Evolutionary conservation across 257 asterid genomes (phyloP), one percentile per base, ranked within the genome.

Genomic region (Mentha longifolia): DNA sequence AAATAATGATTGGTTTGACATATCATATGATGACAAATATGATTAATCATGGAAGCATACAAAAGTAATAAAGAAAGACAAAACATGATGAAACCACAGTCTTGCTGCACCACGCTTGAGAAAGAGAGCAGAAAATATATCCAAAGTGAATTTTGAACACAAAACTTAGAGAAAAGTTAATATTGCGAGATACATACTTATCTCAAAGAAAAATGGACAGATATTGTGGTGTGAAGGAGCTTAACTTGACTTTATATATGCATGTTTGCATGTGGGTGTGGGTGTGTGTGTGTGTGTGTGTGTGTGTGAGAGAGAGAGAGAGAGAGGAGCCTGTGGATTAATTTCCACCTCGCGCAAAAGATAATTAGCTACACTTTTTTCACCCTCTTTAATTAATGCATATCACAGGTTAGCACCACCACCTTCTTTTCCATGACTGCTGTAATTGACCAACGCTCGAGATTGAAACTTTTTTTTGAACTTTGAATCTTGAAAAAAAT

Each of bases 341-440:
- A 90, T 78, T 79, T 73, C 86, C 84, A 85, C 89, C 89, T 84
- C 93, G 76, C 81, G 71, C 16, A 65, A 11, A 43, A 77, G 56
- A 25, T 3, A 56, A 76, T 57, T 49, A 22, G 62, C 33, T 54
- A 72, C 78, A 33, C 79, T 72, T 76, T 46, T 80, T 86, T 65
- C 82, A 82, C 83, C 84, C 25, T 86, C 73, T 67, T 81, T 74
- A 84, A 91, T 91, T 95, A 77, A 95, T 92, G 88, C 77, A 70
- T 62, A 54, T 95, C 99, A 95, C 99, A 95, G 87, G 93, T 81
- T 88, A 81, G 68, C 87, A 83, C 89, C 92, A 80, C 81, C 92
- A 80, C 90, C 91, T 79, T 77, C 73, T 79, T 91, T 91, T 88
- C 67, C 99, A 89, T 81, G 94, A 91, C 88, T 81, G 43, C 72